phyloP scores from a whole-genome alignment of 2,329 filamentous ascomycete species.

The Aspergillus versicolor region DNA sequence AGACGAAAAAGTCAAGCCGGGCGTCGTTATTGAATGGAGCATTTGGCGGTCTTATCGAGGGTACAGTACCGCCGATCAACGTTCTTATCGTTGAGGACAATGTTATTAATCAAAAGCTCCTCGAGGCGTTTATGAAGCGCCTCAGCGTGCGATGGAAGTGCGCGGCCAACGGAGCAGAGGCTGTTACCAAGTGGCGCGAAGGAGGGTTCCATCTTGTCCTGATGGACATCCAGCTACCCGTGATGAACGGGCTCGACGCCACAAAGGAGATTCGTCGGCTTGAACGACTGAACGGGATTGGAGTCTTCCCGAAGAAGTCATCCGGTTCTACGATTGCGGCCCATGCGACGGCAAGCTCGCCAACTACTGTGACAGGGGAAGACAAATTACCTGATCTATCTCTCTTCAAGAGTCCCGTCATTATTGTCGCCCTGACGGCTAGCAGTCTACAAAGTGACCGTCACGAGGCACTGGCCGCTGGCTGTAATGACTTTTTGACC shows the following conservation, averaged over 20 bases:
- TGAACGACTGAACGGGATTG: conserved; percentile 87
- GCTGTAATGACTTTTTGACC: conserved; percentile 97
- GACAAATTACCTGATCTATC: conserved; percentile 38
- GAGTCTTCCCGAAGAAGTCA: conserved; percentile 75
- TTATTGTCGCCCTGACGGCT: conserved; percentile 94
- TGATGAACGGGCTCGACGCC: conserved; percentile 93
- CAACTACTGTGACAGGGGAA: conserved; percentile 32
- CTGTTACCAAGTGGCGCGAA: conserved; percentile 86
- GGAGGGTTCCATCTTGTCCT: conserved; percentile 94
- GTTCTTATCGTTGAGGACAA: conserved; percentile 98
- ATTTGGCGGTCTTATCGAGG: conserved; percentile 69
- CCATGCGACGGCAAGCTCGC: conserved; percentile 22
- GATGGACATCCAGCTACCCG: conserved; percentile 97
- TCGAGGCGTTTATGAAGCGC: conserved; percentile 94
- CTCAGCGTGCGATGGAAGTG: conserved; percentile 95
- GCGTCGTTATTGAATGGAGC: conserved; percentile 32
- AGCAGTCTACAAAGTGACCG: conserved; percentile 93
- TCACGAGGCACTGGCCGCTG: conserved; percentile 89
- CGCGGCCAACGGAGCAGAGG: conserved; percentile 93
- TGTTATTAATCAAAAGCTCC: conserved; percentile 89
- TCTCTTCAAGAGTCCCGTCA: conserved; percentile 93
- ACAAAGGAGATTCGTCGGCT: conserved; percentile 90
- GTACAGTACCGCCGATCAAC: conserved; percentile 89
- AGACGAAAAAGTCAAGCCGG: conserved; percentile 33
- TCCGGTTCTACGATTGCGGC: conserved; percentile 51